Conservation (phyloP, 2,329 filamentous ascomycete genomes). For the Boeremia exigua region DNA sequence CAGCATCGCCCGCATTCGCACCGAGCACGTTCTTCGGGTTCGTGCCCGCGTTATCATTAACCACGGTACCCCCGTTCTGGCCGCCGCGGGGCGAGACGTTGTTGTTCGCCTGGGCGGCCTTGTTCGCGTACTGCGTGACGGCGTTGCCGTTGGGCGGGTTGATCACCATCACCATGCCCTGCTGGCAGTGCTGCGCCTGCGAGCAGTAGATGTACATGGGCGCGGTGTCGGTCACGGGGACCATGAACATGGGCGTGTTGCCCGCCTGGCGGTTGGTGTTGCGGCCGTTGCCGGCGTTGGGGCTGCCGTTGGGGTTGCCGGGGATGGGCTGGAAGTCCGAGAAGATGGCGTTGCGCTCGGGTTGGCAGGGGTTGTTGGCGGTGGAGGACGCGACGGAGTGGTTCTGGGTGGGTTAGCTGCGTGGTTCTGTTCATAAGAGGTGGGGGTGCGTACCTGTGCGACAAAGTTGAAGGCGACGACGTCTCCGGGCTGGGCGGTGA, state of each 20-base stretch:
- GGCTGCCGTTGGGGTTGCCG: constrained; percentile 22
- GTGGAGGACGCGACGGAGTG: constrained; percentile 36
- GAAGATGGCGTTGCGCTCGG: constrained; percentile 34
- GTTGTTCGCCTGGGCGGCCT: constrained; percentile 35
- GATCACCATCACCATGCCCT: constrained; percentile 75
- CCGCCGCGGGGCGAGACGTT: constrained; percentile 32
- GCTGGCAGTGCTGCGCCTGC: constrained; percentile 71
- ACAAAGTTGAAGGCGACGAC: constrained; percentile 38
- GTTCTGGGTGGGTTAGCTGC: constrained; percentile 22
- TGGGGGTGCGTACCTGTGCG: constrained; percentile 18
- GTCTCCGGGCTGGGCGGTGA: constrained; percentile 37
- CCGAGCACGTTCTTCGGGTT: constrained; percentile 25
- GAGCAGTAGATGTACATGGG: constrained; percentile 82
- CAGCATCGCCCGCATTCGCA: constrained; percentile 15
- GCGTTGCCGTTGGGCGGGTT: constrained; percentile 55
- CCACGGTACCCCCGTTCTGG: constrained; percentile 25
- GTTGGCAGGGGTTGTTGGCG: constrained; percentile 34
- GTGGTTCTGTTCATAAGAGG: too few relatives aligned
- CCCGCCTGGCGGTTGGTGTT: constrained; percentile 30
- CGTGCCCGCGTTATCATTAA: constrained; percentile 32
- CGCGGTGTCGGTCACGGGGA: constrained; percentile 52
- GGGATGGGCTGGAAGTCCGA: constrained; percentile 38
- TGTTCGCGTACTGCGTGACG: constrained; percentile 31
- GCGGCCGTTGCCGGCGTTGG: constrained; percentile 19
- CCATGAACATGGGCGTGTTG: constrained; percentile 36